Percentiles rank a stretch among this genome's conserved stretches.
Evolutionary conservation across 208 protist species (phyloP).

Genomic region (Leishmania turanica): DNA sequence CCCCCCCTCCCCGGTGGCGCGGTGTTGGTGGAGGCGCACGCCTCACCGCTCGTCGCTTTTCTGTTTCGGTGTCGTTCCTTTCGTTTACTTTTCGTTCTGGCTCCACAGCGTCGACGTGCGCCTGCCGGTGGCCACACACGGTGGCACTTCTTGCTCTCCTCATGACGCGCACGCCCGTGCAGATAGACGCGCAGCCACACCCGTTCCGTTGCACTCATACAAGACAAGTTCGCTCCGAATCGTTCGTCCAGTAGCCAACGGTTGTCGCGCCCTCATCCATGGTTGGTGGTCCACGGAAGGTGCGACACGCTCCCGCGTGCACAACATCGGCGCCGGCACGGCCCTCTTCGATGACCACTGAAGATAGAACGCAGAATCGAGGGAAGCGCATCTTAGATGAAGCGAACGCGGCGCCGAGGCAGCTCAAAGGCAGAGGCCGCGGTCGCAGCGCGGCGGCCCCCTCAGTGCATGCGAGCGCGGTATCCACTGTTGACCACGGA

Average conservation of each 20-base stretch:
- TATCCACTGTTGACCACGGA: background rate
- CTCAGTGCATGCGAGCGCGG: background rate
- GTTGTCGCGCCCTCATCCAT: background rate
- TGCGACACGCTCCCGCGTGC: slow-evolving; percentile 6
- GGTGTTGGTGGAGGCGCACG: background rate
- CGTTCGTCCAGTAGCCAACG: background rate
- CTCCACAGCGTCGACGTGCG: background rate
- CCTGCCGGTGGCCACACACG: background rate
- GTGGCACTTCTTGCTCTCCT: background rate
- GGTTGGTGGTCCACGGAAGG: slow-evolving; percentile 6
- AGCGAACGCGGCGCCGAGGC: background rate
- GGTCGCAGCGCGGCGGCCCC: background rate
- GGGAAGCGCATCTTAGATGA: background rate
- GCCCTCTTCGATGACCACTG: background rate
- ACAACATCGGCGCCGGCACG: background rate
- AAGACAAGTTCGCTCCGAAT: background rate
- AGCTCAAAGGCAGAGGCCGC: background rate
- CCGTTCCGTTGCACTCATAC: background rate
- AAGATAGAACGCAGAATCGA: background rate
- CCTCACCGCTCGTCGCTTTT: background rate
- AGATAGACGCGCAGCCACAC: background rate
- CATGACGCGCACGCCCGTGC: background rate
- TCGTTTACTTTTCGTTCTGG: background rate
- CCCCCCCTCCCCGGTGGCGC: background rate
- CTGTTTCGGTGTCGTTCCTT: background rate